Evolutionary conservation across 148 eudicot species (phyloP).

Genomic region (Vaccinium macrocarpon): DNA sequence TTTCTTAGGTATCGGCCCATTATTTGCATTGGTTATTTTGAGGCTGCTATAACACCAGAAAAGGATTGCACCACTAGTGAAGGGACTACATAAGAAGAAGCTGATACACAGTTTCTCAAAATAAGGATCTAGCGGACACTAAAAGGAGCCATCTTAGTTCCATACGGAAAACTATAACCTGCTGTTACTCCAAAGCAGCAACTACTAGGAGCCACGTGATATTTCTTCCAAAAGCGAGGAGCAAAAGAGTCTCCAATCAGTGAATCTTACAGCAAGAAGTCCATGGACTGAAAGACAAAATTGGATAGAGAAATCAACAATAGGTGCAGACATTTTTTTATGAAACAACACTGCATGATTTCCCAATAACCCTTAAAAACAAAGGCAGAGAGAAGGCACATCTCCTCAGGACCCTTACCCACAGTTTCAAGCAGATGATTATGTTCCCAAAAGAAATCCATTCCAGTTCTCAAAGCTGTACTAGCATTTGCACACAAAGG

Average conservation of each 20-base stretch:
- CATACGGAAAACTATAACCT: background rate
- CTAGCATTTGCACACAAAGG: background rate
- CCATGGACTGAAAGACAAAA: background rate
- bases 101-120: background rate
- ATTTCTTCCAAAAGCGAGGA: background rate
- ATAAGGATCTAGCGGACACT: background rate
- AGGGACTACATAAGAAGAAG: background rate
- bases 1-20: too few species aligned
- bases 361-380: background rate
- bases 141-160: background rate
- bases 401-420: too few species aligned
- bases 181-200: background rate
- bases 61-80: background rate
- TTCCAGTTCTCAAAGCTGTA: background rate
- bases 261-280: background rate
- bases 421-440: too few species aligned
- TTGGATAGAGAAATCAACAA: background rate
- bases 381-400: background rate
- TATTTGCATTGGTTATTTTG: too few species aligned
- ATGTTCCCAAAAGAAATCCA: too few species aligned
- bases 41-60: too few species aligned
- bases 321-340: background rate
- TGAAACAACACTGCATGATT: background rate
- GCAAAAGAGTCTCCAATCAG: background rate
- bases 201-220: background rate